A percentile compares a stretch with the other conserved stretches of the same genome.
Evolutionary conservation across 345 rosid genomes (phyloP).

Genomic region (Cardiospermum halicacabum): DNA sequence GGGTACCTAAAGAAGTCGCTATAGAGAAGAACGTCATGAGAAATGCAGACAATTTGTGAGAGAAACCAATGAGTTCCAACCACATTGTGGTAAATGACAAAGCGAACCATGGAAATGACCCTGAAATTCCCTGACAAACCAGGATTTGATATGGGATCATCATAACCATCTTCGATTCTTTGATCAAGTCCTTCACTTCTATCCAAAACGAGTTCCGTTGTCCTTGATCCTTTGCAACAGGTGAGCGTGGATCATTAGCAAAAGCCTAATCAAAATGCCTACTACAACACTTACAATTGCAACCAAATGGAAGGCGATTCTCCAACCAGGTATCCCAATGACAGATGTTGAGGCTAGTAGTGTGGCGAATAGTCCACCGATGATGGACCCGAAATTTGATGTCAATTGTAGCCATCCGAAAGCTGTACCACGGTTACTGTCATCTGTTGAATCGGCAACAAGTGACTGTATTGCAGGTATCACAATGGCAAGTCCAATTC

Average conservation of each 20-base stretch:
- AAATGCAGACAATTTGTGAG: constrained; percentile 50
- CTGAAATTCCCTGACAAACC: constrained; percentile 62
- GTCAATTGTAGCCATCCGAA: constrained; percentile 81
- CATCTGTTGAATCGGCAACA: constrained; percentile 75
- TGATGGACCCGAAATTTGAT: constrained; percentile 52
- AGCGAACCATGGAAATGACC: constrained; percentile 66
- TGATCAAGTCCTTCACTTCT: constrained; percentile 35
- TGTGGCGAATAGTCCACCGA: constrained; percentile 52
- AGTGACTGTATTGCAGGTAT: constrained; percentile 58
- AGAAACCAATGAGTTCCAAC: constrained; percentile 67
- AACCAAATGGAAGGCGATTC: constrained; percentile 66
- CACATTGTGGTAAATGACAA: constrained; percentile 61
- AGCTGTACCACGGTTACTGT: constrained; percentile 67
- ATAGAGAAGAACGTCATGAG: constrained; percentile 37
- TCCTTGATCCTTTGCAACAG: constrained; percentile 14
- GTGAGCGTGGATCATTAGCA: constrained; percentile 62
- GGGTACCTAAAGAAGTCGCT: constrained; percentile 37
- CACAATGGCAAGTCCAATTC: constrained; percentile 62
- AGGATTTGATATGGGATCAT: constrained; percentile 54
- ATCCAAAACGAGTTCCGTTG: constrained; percentile 28
- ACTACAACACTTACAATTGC: constrained; percentile 55
- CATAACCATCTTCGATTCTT: constrained; percentile 46
- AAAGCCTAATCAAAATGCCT: constrained; percentile 48
- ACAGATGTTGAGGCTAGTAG: constrained; percentile 62
- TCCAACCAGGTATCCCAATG: constrained; percentile 72